Base-by-base conservation (phyloP, 257 asterid species). In the Solanum gracilifrons region DNA sequence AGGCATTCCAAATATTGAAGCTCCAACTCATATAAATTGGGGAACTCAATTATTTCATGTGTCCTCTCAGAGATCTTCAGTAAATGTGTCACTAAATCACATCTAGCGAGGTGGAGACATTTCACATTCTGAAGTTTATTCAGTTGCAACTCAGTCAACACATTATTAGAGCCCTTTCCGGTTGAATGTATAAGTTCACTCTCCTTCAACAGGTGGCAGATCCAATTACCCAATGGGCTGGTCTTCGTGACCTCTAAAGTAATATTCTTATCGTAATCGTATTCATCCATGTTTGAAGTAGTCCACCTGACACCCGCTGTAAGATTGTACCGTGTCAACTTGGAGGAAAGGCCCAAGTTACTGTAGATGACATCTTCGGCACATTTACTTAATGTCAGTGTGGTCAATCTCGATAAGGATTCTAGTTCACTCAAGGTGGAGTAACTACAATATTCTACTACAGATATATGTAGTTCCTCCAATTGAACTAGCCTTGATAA, bases 381-480 rank as follows among this genome's bases (percentile, higher is more conserved):
- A 46, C 55, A 46, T 46, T 1, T 1, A 46, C 55, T 13, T 0
- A 13, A 46, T 46, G 0, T 46, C 18, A 13, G 55, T 46, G 55
- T 0, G 55, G 55, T 46, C 20, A 4, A 46, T 46, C 55, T 46
- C 2, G 1, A 46, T 46, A 46, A 46, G 55, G 55, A 13, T 46
- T 46, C 2, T 7, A 46, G 55, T 46, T 46, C 55, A 4, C 55
- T 46, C 55, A 46, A 46, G 55, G 20, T 46, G 55, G 55, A 46
- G 20, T 46, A 46, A 46, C 55, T 46, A 46, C 18, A 46, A 46
- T 5, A 46, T 46, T 13, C 18, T 55, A 41, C 76, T 46, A 1
- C 9, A 41, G 64, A 23, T 35, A 86, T 20, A n/a, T 86, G 86
- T 27, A 88, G 39, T 18, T 88, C 90, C 83, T 88, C 90, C 33